These are phyloP conservation scores for Prunus dulcis DNA, from an alignment of 306 rosid species.

Conservation along the genomic window DNA sequence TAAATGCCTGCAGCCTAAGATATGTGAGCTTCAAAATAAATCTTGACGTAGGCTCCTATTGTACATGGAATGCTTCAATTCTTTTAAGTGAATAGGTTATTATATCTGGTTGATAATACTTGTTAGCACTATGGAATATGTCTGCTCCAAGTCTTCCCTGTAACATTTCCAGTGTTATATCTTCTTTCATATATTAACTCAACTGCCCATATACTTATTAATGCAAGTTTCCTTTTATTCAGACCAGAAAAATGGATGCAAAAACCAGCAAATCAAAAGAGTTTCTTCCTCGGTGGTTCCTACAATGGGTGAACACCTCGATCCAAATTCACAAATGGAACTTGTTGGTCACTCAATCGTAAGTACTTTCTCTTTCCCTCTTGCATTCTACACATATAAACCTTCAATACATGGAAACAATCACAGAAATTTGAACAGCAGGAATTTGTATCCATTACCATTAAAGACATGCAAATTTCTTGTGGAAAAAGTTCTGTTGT, in stretches of 20 bases:
- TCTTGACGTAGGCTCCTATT: background rate
- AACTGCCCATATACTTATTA: background rate
- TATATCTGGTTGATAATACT: background rate
- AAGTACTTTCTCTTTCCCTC: slow-evolving; percentile 34
- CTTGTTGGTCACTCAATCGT: slow-evolving; percentile 72
- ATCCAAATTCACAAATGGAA: slow-evolving; percentile 52
- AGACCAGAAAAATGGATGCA: slow-evolving; percentile 44
- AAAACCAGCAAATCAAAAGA: slow-evolving; percentile 35
- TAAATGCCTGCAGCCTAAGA: background rate
- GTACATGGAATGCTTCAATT: background rate
- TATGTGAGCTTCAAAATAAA: background rate
- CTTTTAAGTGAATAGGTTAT: background rate
- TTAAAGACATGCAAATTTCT: slow-evolving; percentile 1
- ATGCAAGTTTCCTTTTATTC: slow-evolving; percentile 19
- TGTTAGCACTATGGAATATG: background rate
- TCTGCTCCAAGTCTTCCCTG: background rate
- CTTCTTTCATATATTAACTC: background rate
- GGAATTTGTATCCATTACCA: background rate
- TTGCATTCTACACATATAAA: background rate
- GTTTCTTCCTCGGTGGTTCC: slow-evolving; percentile 33
- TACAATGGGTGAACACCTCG: slow-evolving; percentile 44
- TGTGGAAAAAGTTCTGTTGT: background rate
- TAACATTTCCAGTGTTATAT: background rate
- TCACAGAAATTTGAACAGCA: slow-evolving; percentile 1
- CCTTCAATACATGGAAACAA: background rate